Conservation (phyloP, 2,329 filamentous ascomycete genomes). For the Amauroascus niger region DNA sequence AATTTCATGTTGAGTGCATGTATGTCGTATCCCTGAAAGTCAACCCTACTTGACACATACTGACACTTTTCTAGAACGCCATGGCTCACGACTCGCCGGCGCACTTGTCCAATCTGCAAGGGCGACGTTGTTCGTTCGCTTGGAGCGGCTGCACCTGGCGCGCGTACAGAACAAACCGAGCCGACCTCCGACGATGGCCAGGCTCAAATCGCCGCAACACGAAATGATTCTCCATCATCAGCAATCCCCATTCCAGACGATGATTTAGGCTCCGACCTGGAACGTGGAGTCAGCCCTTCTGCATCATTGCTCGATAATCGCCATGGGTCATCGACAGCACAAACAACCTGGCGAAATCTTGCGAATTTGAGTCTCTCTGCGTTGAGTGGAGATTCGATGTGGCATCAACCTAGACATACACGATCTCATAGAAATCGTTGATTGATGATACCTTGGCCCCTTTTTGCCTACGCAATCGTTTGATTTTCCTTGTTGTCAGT, state of each 20-base stretch:
- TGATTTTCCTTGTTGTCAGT: neutral
- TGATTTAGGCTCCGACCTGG: conserved; percentile 35
- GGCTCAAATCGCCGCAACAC: conserved; percentile 36
- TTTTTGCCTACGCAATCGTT: neutral
- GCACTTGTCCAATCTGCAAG: conserved; percentile 98
- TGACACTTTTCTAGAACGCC: conserved; percentile 57
- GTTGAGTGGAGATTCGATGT: conserved; percentile 39
- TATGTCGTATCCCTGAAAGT: conserved; percentile 45
- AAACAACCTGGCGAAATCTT: conserved; percentile 37
- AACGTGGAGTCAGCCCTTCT: conserved; percentile 31
- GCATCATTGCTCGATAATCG: conserved; percentile 24
- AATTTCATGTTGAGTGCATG: conserved; percentile 98
- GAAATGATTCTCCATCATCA: conserved; percentile 42
- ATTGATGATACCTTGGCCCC: conserved; percentile 8
- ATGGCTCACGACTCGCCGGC: conserved; percentile 87
- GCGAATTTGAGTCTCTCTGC: conserved; percentile 38
- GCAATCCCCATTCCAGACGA: conserved; percentile 40
- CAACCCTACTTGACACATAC: conserved; percentile 15
- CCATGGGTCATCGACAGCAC: conserved; percentile 20
- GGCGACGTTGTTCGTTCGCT: conserved; percentile 73
- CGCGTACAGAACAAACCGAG: conserved; percentile 26
- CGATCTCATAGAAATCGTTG: conserved; percentile 32
- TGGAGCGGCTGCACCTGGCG: conserved; percentile 9
- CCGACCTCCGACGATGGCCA: conserved; percentile 39
- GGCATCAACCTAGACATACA: conserved; percentile 32